Percentiles rank a stretch among this genome's conserved stretches.
These are phyloP conservation scores for Apiospora malaysiana DNA, from an alignment of 2,329 filamentous ascomycete genomes.

Conservation along the genomic window DNA sequence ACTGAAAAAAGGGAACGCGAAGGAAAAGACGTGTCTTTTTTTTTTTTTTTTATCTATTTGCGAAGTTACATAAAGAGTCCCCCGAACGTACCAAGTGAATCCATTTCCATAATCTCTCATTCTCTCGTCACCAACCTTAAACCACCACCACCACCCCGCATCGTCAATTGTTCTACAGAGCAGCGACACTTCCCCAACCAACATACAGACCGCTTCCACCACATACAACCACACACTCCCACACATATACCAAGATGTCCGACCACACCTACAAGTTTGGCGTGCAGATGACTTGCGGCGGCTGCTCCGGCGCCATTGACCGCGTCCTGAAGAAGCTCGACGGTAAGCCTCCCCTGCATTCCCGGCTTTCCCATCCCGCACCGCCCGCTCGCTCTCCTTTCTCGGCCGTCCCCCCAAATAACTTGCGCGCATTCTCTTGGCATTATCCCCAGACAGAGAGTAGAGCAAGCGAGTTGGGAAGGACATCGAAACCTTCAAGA, in stretches of 20 bases:
- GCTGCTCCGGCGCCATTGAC: constrained; percentile 94
- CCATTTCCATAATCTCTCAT: neutral
- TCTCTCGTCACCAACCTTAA: constrained; percentile 3
- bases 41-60: no score
- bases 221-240: constrained; percentile 8
- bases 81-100: neutral
- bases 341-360: constrained; percentile 62
- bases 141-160: neutral
- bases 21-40: constrained; percentile 4
- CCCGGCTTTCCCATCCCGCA: constrained; percentile 19
- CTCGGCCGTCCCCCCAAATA: neutral
- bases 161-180: neutral
- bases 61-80: constrained; percentile 7
- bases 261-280: constrained; percentile 95
- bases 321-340: constrained; percentile 91
- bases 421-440: neutral
- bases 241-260: constrained; percentile 59
- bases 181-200: constrained; percentile 11
- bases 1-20: neutral
- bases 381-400: constrained; percentile 13
- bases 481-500: no score
- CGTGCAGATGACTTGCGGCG: constrained; percentile 91
- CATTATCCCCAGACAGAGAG: no score
- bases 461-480: no score
- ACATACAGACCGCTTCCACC: neutral